These are phyloP conservation scores for Herpetomonas tarakana DNA, from an alignment of 208 protist species.

Conservation along the genomic window DNA sequence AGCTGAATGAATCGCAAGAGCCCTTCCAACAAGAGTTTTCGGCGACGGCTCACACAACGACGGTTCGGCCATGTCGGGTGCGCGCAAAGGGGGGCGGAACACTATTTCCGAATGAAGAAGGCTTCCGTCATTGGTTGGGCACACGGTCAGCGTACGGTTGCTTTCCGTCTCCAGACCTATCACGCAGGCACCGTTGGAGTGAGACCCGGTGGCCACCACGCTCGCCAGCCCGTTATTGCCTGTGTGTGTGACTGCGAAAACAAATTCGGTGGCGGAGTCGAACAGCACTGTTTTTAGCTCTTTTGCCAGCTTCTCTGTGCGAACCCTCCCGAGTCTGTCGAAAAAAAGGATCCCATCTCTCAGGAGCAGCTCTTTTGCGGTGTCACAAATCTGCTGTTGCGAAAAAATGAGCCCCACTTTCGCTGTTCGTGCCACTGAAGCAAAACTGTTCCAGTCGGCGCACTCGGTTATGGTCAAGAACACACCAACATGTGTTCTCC, in stretches of 20 bases:
- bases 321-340: conserved; percentile 8
- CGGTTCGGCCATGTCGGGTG: too few species aligned
- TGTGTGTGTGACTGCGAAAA: conserved; percentile 2
- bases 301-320: not conserved
- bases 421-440: not conserved
- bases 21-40: too few species aligned
- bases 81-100: too few species aligned
- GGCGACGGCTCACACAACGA: too few species aligned
- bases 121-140: conserved; percentile 3
- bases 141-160: not conserved
- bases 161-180: not conserved
- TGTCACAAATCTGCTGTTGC: conserved; percentile 5
- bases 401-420: conserved; percentile 7
- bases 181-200: not conserved
- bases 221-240: not conserved
- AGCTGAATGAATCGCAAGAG: too few species aligned
- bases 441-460: not conserved
- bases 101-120: too few species aligned
- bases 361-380: conserved; percentile 11
- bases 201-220: not conserved
- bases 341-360: conserved; percentile 6
- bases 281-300: conserved; percentile 1
- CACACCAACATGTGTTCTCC: not conserved
- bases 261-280: not conserved
- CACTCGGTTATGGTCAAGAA: not conserved